These are phyloP conservation scores for Cornus kousa DNA, from an alignment of 148 eudicot species.

Conservation along the genomic window DNA sequence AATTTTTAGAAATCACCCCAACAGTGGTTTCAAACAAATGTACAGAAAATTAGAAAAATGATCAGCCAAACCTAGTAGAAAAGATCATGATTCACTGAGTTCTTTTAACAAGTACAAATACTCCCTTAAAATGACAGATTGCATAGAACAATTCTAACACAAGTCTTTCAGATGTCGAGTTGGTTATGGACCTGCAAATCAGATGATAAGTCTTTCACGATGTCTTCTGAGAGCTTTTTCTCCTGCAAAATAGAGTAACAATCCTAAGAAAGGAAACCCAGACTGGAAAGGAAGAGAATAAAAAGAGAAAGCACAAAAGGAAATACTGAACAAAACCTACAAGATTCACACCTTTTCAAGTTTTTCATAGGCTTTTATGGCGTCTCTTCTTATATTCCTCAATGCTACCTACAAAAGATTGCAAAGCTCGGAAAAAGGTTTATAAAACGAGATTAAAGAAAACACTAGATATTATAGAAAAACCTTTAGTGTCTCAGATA, in stretches of 20 bases:
- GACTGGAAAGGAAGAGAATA: neutral
- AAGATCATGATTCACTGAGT: neutral
- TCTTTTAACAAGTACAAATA: neutral
- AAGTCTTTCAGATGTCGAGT: slow-evolving; percentile 51
- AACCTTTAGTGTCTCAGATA: neutral
- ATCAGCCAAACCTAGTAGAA: neutral
- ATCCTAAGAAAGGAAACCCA: neutral
- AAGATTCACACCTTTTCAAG: slow-evolving; percentile 74
- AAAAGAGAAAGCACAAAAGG: neutral
- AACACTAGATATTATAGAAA: neutral
- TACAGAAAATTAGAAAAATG: neutral
- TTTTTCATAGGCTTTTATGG: slow-evolving; percentile 82
- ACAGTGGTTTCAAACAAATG: no score
- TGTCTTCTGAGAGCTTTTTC: slow-evolving; percentile 94
- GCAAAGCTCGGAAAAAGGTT: neutral
- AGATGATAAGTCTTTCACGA: slow-evolving; percentile 74
- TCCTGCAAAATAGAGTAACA: slow-evolving; percentile 51
- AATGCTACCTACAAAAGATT: slow-evolving; percentile 63
- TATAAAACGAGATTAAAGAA: neutral
- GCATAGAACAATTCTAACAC: slow-evolving; percentile 15
- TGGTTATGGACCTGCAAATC: slow-evolving; percentile 71
- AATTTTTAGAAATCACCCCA: no score
- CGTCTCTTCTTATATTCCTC: slow-evolving; percentile 96
- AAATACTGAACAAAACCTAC: neutral
- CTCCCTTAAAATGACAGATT: neutral